Evolutionary conservation across 2,329 filamentous ascomycete genomes (phyloP), one percentile per base, ranked within the genome.

Genomic region (Ceratocystis harringtonii): DNA sequence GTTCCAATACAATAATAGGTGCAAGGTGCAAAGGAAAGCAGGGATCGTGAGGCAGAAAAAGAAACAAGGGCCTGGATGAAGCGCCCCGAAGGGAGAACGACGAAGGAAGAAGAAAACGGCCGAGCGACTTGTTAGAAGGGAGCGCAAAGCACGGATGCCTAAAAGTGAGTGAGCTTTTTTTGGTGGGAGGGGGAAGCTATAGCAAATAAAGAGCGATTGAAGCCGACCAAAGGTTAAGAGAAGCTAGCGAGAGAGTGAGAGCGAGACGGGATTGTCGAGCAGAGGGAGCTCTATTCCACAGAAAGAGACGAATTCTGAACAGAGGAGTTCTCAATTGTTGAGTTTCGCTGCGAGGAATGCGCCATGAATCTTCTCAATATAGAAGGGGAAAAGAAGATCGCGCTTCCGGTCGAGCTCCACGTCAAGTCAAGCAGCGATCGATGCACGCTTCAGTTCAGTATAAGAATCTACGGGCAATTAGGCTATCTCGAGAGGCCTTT

Each of bases 31-130:
- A 30, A 36, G 32, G 28, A 58, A 30, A 36, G n/a, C 55, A 58
- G 55, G 55, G 55, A 36, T 58, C 30, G 55, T 58, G 55, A 58
- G 55, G 55, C 55, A 58, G 55, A 36, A 58, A 57, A 62, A 55
- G 43, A 48, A 63, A 41, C 62, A 50, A 63, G 30, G 25, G 8
- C 25, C 43, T 25, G 44, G n/a, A 63, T 30, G 30, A 55, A 63
- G 30, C 12, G 44, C 25, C 30, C 44, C 62, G 28, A 55, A 50
- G 36, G 41, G 41, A 50, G 30, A 50, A n/a, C 8, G 43, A 44
- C 19, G 22, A 36, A 50, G 30, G 8, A 63, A 30, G 62, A 50
- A 32, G 30, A 62, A 44, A 52, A 52, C 28, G 55, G 55, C 28
- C 25, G 52, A 58, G 52, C 52, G n/a, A 32, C 12, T 17, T 30